These are phyloP conservation scores for Phaeosphaeria sp. DNA, from an alignment of 2,329 filamentous ascomycete genomes.

Conservation along the genomic window DNA sequence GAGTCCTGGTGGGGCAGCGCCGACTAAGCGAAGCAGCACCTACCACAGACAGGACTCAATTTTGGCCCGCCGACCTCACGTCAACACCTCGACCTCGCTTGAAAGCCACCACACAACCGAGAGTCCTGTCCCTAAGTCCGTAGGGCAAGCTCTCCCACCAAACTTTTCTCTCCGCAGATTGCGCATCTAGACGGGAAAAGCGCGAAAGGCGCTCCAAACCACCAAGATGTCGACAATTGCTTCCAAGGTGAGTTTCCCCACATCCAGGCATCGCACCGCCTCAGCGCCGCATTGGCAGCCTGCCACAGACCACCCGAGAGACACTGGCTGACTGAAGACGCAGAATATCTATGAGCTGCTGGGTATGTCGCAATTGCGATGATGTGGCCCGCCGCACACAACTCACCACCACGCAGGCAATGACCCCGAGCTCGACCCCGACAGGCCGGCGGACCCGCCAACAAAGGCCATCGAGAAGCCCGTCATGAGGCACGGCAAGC, in stretches of 20 bases:
- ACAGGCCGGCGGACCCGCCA: slow-evolving; percentile 77
- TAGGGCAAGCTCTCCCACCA: slow-evolving; percentile 49
- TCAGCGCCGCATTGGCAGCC: slow-evolving; percentile 16
- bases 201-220: slow-evolving; percentile 54
- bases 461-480: slow-evolving; percentile 91
- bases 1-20: slow-evolving; percentile 10
- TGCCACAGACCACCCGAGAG: slow-evolving; percentile 2
- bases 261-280: slow-evolving; percentile 11
- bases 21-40: slow-evolving; percentile 37
- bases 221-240: slow-evolving; percentile 51
- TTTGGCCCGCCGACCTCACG: slow-evolving; percentile 34
- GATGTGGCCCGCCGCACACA: slow-evolving; percentile 14
- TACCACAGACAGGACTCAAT: slow-evolving; percentile 26
- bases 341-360: slow-evolving; percentile 99
- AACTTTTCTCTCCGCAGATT: slow-evolving; percentile 44
- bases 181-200: slow-evolving; percentile 51
- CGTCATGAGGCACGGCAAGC: slow-evolving; percentile 78
- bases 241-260: slow-evolving; percentile 49
- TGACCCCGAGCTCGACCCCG: slow-evolving; percentile 73
- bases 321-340: slow-evolving; percentile 45
- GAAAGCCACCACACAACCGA: slow-evolving; percentile 35
- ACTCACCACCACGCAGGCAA: slow-evolving; percentile 61
- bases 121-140: slow-evolving; percentile 47
- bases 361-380: slow-evolving; percentile 66
- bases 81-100: slow-evolving; percentile 30